A percentile compares a stretch with the other conserved stretches of the same genome.
Conservation (phyloP, 305 asterid genomes). For the Fraxinus albicans region DNA sequence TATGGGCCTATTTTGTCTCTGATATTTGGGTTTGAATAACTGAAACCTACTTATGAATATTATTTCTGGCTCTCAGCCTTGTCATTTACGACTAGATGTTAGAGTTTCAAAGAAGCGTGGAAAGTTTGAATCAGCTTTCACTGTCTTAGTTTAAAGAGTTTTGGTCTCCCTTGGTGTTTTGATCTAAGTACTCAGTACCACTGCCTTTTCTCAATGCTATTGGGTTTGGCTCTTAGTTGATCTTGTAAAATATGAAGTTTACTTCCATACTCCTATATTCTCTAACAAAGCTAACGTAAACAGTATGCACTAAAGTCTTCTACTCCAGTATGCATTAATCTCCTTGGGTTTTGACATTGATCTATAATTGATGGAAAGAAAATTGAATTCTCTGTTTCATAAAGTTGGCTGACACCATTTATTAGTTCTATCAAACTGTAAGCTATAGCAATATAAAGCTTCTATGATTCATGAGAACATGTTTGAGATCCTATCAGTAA, state of each 20-base stretch:
- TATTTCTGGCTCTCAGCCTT: not conserved
- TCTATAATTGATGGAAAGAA: not conserved
- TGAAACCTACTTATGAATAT: not conserved
- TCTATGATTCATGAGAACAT: not conserved
- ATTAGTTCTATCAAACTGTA: constrained; percentile 2
- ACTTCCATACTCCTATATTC: not conserved
- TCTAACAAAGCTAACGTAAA: no score
- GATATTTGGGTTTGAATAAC: not conserved
- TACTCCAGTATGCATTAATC: not conserved
- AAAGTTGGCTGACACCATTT: not conserved
- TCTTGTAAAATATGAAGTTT: no score
- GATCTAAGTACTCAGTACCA: not conserved
- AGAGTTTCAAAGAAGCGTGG: not conserved
- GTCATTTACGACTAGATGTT: not conserved
- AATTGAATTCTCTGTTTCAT: not conserved
- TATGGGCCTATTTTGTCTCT: not conserved
- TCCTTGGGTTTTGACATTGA: not conserved
- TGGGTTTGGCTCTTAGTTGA: not conserved
- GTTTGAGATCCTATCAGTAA: constrained; percentile 10
- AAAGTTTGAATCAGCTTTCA: not conserved
- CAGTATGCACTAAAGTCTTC: not conserved
- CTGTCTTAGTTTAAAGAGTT: not conserved
- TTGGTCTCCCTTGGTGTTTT: not conserved
- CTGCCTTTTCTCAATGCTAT: not conserved
- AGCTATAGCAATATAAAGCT: constrained; percentile 3